A percentile compares a stretch with the other conserved stretches of the same genome.
Conservation (phyloP, 441 rosid species). For the Adansonia gregorii region DNA sequence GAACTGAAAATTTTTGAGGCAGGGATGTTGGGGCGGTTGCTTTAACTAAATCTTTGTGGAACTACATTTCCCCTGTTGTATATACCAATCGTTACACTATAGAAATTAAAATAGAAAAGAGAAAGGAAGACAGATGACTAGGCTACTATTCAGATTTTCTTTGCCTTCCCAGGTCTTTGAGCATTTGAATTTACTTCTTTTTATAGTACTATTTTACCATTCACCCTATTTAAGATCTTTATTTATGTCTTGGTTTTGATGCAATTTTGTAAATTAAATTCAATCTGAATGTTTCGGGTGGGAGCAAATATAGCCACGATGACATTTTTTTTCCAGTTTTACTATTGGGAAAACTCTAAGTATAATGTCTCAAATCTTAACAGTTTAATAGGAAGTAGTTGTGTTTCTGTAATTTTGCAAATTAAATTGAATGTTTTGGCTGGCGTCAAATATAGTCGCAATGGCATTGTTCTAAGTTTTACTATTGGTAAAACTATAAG, state of each 20-base stretch:
- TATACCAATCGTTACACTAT: not conserved
- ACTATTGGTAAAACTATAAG: not conserved
- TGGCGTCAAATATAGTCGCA: not conserved
- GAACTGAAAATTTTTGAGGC: not conserved
- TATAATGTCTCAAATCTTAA: not conserved
- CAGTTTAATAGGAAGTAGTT: too few relatives aligned
- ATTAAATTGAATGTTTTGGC: not conserved
- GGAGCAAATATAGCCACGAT: not conserved
- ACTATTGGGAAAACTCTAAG: not conserved
- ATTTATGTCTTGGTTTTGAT: not conserved
- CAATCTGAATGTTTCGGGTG: not conserved
- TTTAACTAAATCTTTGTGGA: not conserved
- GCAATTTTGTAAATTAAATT: not conserved
- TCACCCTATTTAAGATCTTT: not conserved
- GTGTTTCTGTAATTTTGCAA: too few relatives aligned
- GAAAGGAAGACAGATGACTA: not conserved
- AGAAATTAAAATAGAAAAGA: not conserved
- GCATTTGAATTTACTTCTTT: not conserved
- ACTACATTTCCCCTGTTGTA: not conserved
- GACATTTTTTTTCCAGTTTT: not conserved
- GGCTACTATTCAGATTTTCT: not conserved
- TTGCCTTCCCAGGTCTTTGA: not conserved
- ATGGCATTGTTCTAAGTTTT: not conserved
- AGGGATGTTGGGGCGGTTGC: not conserved
- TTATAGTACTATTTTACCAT: not conserved